Conservation (phyloP, 257 asterid genomes). For the Coffea eugenioides region DNA sequence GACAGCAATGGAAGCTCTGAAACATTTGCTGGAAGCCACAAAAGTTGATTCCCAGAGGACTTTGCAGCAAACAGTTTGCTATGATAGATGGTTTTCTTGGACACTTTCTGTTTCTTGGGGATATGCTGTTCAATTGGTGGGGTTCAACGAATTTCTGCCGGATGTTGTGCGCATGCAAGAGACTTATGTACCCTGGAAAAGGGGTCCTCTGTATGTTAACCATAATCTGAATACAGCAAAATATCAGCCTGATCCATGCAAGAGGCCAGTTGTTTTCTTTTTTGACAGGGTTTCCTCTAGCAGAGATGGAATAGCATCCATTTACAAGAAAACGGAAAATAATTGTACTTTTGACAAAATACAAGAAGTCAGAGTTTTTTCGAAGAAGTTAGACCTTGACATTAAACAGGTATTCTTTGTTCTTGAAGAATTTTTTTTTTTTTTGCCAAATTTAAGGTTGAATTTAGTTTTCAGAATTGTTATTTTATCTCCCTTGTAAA, state of each 20-base stretch:
- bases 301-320: conserved; percentile 33
- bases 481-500: background rate
- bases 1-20: conserved; percentile 44
- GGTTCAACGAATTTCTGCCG: conserved; percentile 36
- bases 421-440: background rate
- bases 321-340: conserved; percentile 38
- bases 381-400: conserved; percentile 53
- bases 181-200: conserved; percentile 57
- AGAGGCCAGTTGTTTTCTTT: conserved; percentile 54
- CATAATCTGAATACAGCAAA: conserved; percentile 35
- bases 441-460: background rate
- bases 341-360: conserved; percentile 57
- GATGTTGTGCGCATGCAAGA: conserved; percentile 55
- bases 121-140: conserved; percentile 66
- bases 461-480: too few relatives aligned
- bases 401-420: conserved; percentile 44
- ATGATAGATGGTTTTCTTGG: conserved; percentile 71
- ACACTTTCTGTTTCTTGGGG: conserved; percentile 87
- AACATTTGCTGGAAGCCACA: conserved; percentile 51
- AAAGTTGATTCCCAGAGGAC: conserved; percentile 56
- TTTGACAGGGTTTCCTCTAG: conserved; percentile 33
- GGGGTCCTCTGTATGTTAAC: conserved; percentile 18
- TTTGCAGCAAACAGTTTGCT: conserved; percentile 81
- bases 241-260: conserved; percentile 51
- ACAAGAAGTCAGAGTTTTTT: conserved; percentile 51